Conservation (phyloP, 2,329 filamentous ascomycete species). For the Westerdykella sp. region DNA sequence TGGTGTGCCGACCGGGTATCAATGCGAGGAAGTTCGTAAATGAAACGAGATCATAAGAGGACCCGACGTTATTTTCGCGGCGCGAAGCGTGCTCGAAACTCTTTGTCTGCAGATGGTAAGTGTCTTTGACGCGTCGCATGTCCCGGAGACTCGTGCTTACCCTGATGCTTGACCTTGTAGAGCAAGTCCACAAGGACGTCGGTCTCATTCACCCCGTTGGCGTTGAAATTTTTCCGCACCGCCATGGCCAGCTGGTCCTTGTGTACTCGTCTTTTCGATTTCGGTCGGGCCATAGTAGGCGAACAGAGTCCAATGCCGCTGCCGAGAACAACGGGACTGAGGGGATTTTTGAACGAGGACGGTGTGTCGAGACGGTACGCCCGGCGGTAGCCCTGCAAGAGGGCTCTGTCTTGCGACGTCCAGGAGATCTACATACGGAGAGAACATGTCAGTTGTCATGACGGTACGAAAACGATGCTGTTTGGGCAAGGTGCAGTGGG, state of each 20-base stretch:
- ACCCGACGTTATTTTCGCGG: slow-evolving; percentile 28
- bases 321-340: slow-evolving; percentile 47
- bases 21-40: slow-evolving; percentile 25
- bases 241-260: slow-evolving; percentile 66
- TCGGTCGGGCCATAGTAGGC: slow-evolving; percentile 66
- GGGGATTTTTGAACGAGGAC: slow-evolving; percentile 56
- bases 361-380: slow-evolving; percentile 66
- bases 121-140: slow-evolving; percentile 1
- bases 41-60: slow-evolving; percentile 14
- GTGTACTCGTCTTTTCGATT: slow-evolving; percentile 58
- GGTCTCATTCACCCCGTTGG: slow-evolving; percentile 69
- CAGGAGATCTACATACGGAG: slow-evolving; percentile 50
- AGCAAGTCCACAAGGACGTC: slow-evolving; percentile 76
- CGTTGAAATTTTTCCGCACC: slow-evolving; percentile 79
- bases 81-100: slow-evolving; percentile 42
- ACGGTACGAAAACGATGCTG: background rate
- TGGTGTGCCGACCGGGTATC: slow-evolving; percentile 28
- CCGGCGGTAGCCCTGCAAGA: slow-evolving; percentile 70
- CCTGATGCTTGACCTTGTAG: slow-evolving; percentile 61
- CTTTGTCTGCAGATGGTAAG: slow-evolving; percentile 37
- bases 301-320: slow-evolving; percentile 63
- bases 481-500: background rate
- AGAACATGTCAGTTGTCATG: background rate
- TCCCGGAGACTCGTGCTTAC: slow-evolving; percentile 29
- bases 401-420: slow-evolving; percentile 59